phyloP scores from a whole-genome alignment of 805 yeast genomes.

The Priceomyces haplophilus region DNA sequence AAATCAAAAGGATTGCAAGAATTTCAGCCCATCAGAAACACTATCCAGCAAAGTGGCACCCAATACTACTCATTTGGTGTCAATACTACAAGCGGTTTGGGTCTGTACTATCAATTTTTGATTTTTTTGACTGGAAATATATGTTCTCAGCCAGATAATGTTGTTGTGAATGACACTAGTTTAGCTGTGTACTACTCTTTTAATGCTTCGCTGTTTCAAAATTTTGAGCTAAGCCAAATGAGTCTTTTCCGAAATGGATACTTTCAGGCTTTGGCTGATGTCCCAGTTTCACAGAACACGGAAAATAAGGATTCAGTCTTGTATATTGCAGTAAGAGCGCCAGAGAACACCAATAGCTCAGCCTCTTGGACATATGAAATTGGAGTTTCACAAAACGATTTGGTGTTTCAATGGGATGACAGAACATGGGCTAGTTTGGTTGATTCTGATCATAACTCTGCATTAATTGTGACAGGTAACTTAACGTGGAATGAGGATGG shows the following conservation, averaged over 20 bases:
- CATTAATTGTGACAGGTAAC: constrained; percentile 61
- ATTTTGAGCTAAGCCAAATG: constrained; percentile 29
- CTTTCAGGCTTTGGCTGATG: constrained; percentile 38
- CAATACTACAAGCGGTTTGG: constrained; percentile 43
- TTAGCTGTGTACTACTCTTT: constrained; percentile 40
- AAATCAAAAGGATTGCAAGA: constrained; percentile 31
- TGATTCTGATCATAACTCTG: constrained; percentile 69
- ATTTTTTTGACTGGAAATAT: constrained; percentile 52
- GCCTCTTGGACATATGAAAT: constrained; percentile 61
- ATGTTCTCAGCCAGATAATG: constrained; percentile 35
- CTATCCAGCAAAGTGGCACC: constrained; percentile 35
- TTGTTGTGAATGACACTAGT: constrained; percentile 21
- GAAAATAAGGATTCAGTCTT: constrained; percentile 16
- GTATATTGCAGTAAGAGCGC: constrained; percentile 41
- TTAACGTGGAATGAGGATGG: constrained; percentile 24
- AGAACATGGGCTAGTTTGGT: constrained; percentile 53
- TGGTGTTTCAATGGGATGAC: constrained; percentile 69
- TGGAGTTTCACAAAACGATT: constrained; percentile 60
- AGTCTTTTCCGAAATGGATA: constrained; percentile 31
- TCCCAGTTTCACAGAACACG: constrained; percentile 17
- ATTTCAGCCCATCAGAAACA: constrained; percentile 33
- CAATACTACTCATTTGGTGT: constrained; percentile 44
- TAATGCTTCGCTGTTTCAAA: constrained; percentile 30
- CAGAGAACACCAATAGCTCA: constrained; percentile 33
- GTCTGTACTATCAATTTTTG: constrained; percentile 45